Conservation (phyloP, 331 rosid species). For the Spiraea crenata region DNA sequence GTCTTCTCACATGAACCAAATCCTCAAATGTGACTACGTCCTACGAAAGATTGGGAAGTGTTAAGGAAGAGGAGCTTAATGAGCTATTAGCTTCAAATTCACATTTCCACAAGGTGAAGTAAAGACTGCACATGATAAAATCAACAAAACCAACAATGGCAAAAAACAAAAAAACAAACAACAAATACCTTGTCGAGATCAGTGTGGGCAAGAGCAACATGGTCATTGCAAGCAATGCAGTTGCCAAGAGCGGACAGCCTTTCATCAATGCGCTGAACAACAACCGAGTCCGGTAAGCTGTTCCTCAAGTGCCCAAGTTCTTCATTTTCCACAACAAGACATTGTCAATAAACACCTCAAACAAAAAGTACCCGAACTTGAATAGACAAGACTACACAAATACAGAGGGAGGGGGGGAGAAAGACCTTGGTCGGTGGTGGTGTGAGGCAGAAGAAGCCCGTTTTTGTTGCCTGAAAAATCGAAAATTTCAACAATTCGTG, state of each 20-base stretch:
- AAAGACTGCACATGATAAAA: neutral
- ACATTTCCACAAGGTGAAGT: neutral
- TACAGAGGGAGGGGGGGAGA: neutral
- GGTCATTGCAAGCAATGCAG: conserved; percentile 91
- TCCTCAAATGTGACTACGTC: neutral
- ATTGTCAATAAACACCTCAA: neutral
- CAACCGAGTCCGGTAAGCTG: conserved; percentile 88
- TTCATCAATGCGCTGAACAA: conserved; percentile 89
- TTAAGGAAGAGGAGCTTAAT: neutral
- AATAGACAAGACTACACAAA: neutral
- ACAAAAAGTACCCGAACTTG: neutral
- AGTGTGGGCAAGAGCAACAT: conserved; percentile 90
- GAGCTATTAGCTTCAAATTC: too few species aligned
- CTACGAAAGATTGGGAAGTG: neutral
- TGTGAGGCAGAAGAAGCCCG: conserved; percentile 94
- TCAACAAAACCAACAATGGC: neutral
- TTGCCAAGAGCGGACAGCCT: conserved; percentile 90
- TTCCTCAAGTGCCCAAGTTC: conserved; percentile 95
- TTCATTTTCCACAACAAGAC: conserved; percentile 25
- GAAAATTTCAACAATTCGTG: neutral
- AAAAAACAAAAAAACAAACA: neutral
- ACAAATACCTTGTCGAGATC: conserved; percentile 79
- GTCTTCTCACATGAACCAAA: neutral
- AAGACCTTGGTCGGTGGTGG: conserved; percentile 83
- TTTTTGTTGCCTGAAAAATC: conserved; percentile 73